Percentiles rank a stretch among this genome's conserved stretches.
These are phyloP conservation scores for Corymbia calophylla DNA, from an alignment of 441 rosid species.

Conservation along the genomic window DNA sequence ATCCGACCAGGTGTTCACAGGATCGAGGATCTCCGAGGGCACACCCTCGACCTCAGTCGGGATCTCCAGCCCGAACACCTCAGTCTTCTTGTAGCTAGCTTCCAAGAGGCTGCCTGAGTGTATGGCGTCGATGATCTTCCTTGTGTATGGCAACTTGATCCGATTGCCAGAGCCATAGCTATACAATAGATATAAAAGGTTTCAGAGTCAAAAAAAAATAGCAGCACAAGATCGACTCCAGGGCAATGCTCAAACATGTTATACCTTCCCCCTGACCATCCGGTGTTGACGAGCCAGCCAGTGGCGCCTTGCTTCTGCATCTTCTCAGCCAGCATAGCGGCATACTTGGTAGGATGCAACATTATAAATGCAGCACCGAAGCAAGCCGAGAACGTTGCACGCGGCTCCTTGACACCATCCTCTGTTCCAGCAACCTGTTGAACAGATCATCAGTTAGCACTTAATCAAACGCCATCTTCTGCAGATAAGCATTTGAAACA, in stretches of 20 bases:
- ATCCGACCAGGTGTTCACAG: constrained; percentile 68
- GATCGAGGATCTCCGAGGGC: constrained; percentile 82
- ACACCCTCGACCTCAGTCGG: constrained; percentile 68
- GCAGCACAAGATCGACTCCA: background rate
- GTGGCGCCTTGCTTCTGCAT: constrained; percentile 94
- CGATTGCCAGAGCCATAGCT: constrained; percentile 89
- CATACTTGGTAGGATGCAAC: constrained; percentile 95
- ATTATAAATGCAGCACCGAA: constrained; percentile 96
- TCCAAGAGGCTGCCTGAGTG: constrained; percentile 76
- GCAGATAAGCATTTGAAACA: background rate
- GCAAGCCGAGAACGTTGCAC: constrained; percentile 93
- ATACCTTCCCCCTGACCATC: constrained; percentile 98
- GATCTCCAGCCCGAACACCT: constrained; percentile 81
- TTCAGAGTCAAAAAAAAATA: background rate
- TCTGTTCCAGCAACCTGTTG: constrained; percentile 87
- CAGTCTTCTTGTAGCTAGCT: constrained; percentile 64
- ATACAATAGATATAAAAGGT: background rate
- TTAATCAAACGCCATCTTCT: background rate
- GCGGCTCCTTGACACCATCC: constrained; percentile 92
- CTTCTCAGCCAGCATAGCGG: constrained; percentile 94
- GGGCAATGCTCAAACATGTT: background rate
- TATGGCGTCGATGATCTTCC: constrained; percentile 80
- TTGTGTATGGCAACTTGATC: constrained; percentile 75
- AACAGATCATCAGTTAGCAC: background rate
- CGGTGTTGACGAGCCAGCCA: constrained; percentile 95